Conservation (phyloP, 192 early-diverging fungal genomes). For the Mortierella antarctica region DNA sequence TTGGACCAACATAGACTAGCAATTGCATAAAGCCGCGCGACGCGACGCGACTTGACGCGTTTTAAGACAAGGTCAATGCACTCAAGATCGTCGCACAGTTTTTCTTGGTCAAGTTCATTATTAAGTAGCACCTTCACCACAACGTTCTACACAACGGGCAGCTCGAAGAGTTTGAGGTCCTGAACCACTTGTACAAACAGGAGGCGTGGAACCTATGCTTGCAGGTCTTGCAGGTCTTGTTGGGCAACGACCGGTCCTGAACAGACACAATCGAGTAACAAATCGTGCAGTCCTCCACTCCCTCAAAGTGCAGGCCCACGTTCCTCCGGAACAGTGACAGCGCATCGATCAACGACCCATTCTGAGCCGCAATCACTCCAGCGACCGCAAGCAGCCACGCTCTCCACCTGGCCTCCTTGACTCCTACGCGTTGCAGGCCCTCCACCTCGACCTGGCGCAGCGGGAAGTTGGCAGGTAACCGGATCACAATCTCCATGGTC, state of each 20-base stretch:
- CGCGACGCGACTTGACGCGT: too few species aligned
- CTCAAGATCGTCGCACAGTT: too few species aligned
- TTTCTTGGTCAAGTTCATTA: background rate
- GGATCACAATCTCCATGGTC: slow-evolving; percentile 76
- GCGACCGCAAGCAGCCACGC: slow-evolving; percentile 64
- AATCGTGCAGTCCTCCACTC: slow-evolving; percentile 97
- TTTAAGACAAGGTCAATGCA: too few species aligned
- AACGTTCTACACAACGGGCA: slow-evolving; percentile 69
- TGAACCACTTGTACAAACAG: slow-evolving; percentile 91
- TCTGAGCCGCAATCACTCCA: slow-evolving; percentile 73
- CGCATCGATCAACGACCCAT: slow-evolving; percentile 84
- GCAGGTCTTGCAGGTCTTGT: slow-evolving; percentile 91
- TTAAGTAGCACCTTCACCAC: slow-evolving; percentile 42
- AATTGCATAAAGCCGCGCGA: too few species aligned
- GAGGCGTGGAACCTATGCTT: slow-evolving; percentile 95
- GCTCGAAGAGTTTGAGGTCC: slow-evolving; percentile 68
- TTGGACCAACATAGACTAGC: too few species aligned
- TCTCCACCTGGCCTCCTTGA: slow-evolving; percentile 68
- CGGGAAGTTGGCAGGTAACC: slow-evolving; percentile 76
- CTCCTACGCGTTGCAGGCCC: slow-evolving; percentile 71
- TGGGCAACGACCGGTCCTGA: slow-evolving; percentile 87
- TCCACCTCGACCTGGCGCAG: slow-evolving; percentile 78
- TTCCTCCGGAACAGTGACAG: slow-evolving; percentile 86
- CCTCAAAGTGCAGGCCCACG: slow-evolving; percentile 91
- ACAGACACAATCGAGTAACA: slow-evolving; percentile 97